A percentile compares a stretch with the other conserved stretches of the same genome.
These are phyloP conservation scores for Boechera divaricarpa DNA, from an alignment of 345 rosid genomes.

Conservation along the genomic window DNA sequence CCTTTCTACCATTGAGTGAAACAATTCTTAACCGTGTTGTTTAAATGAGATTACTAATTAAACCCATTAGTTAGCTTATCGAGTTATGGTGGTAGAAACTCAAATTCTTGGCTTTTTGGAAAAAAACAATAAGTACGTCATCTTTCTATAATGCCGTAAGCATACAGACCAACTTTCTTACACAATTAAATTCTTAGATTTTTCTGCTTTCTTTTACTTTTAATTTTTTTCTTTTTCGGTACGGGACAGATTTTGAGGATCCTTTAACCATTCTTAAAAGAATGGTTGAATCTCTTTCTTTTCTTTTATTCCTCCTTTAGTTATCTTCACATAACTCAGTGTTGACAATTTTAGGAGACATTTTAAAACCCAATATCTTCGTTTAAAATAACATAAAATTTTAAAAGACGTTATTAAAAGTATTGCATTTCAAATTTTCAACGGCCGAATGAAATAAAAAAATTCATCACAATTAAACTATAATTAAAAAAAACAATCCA, in stretches of 20 bases:
- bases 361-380: constrained; percentile 22
- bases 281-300: constrained; percentile 31
- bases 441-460: constrained; percentile 37
- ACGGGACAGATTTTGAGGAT: constrained; percentile 48
- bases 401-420: constrained; percentile 22
- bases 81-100: constrained; percentile 29
- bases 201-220: constrained; percentile 1
- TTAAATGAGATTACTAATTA: neutral
- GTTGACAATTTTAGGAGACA: constrained; percentile 40
- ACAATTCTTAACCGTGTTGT: neutral
- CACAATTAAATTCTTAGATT: constrained; percentile 37
- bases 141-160: constrained; percentile 33
- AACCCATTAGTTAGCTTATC: neutral
- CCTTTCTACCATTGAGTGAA: neutral
- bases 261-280: constrained; percentile 46
- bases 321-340: constrained; percentile 38
- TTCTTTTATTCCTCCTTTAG: constrained; percentile 12
- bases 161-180: constrained; percentile 38
- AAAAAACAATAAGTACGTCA: constrained; percentile 33
- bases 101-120: neutral
- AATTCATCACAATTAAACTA: neutral
- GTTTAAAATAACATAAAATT: constrained; percentile 11
- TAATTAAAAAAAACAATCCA: constrained; percentile 8
- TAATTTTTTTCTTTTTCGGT: constrained; percentile 19
- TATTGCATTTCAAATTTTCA: constrained; percentile 18